Percentiles rank a stretch among this genome's conserved stretches.
Evolutionary conservation across 2,329 filamentous ascomycete species (phyloP).

Genomic region (Venturia effusa): DNA sequence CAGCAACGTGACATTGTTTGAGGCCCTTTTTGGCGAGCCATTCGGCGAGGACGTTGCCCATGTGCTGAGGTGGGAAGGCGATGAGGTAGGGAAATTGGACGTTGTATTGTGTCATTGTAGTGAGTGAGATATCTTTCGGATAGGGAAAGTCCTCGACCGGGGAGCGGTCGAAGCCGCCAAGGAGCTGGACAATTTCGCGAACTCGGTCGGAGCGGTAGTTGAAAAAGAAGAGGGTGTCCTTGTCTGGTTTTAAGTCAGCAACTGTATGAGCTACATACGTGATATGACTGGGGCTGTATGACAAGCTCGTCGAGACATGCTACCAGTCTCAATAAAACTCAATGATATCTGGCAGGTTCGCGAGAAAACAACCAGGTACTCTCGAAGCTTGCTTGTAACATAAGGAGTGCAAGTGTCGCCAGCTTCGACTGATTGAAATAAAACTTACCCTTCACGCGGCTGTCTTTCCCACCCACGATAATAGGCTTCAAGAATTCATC

Average conservation of each 20-base stretch:
- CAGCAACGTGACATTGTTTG: constrained; percentile 90
- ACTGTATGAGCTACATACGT: background rate
- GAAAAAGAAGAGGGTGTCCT: constrained; percentile 98
- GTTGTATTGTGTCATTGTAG: constrained; percentile 99
- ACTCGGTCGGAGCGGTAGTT: constrained; percentile 99
- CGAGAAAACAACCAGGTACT: background rate
- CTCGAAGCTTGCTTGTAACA: background rate
- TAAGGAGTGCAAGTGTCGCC: background rate
- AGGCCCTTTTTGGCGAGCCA: constrained; percentile 84
- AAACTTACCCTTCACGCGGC: constrained; percentile 65
- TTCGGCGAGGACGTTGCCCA: constrained; percentile 97
- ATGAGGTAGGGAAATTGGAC: constrained; percentile 83
- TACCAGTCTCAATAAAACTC: background rate
- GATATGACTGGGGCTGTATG: background rate
- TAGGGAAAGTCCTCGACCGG: constrained; percentile 85
- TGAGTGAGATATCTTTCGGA: constrained; percentile 76
- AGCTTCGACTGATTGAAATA: background rate
- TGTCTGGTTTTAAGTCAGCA: constrained; percentile 42
- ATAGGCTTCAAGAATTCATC: constrained; percentile 99
- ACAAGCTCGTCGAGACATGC: background rate
- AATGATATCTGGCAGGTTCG: background rate
- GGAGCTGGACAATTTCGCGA: constrained; percentile 87
- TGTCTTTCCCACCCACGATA: constrained; percentile 78
- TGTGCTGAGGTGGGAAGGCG: constrained; percentile 87
- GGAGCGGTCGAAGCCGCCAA: constrained; percentile 86